Base-by-base conservation (phyloP, 306 rosid species). In the Corylus heterophylla region DNA sequence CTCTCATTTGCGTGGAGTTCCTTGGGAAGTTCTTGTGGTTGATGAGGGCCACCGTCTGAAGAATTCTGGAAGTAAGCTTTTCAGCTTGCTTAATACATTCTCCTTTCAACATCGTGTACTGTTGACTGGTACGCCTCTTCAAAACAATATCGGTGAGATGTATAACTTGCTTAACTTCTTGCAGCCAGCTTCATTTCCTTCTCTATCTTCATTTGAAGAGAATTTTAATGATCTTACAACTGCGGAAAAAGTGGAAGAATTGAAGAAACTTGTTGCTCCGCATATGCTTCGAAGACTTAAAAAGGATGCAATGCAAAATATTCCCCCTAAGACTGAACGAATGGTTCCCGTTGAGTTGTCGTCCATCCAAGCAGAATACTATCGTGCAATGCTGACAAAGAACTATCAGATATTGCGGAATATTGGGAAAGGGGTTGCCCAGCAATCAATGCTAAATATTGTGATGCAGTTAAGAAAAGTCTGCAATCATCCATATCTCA, bases 331-430 rank as follows among this genome's bases (percentile, higher is more conserved):
- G 92, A 96, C 97, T 39, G 99, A 96, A 85, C 90, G 96, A 87
- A 91, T 91, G 93, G 99, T 96, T 88, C 99, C 99, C 79, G 99
- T 96, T 78, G 99, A 96, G 88, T 84, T 96, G 83, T 96, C 98
- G 76, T 91, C 98, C 81, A 91, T 96, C 86, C 99, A 96, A 88
- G 98, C 99, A 82, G 99, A 96, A 86, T 96, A 96, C 79, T 96
- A 96, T 81, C 99, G 99, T 72, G 99, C 99, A 61, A 96, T 96
- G 99, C 92, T 96, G 44, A 96, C 99, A 67, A 96, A 96, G 88
- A 96, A 96, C 85, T 96, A 96, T 88, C 98, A 96, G 82, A 76
- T 96, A 76, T 81, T 96, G 81, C 87, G 99, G 73, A 96, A 96
- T 85, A 90, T 96, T 77, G 99, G 99, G 59, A 96, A 96, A 89